Percentiles rank a stretch among this genome's conserved stretches.
phyloP scores from a whole-genome alignment of 768 basidiomycete genomes.

The Podaxis sp. region DNA sequence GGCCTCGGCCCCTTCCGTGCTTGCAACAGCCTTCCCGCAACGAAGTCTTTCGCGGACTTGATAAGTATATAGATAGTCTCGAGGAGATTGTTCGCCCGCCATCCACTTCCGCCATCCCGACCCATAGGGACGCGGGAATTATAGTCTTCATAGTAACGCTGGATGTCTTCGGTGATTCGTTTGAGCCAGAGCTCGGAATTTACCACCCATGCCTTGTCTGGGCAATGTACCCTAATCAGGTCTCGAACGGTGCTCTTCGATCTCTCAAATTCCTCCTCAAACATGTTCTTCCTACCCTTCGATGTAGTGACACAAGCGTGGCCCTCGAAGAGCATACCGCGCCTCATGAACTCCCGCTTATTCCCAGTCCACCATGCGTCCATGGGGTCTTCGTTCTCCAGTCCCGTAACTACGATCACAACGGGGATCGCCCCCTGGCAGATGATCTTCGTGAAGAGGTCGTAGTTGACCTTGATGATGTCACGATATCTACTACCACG shows the following conservation, averaged over 20 bases:
- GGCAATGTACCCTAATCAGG: no score
- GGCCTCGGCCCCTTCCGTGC: no score
- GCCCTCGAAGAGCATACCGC: constrained; percentile 12
- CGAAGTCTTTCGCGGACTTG: no score
- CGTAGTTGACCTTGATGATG: constrained; percentile 17
- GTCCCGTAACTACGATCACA: constrained; percentile 10
- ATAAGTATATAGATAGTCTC: no score
- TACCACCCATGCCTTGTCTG: no score
- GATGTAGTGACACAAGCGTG: constrained; percentile 25
- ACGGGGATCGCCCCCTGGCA: constrained; percentile 12
- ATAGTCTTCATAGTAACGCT: no score
- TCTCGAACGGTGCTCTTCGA: constrained; percentile 7
- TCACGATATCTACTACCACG: constrained; percentile 11
- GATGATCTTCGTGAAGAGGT: constrained; percentile 11
- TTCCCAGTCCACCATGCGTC: constrained; percentile 17
- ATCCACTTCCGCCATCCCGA: no score
- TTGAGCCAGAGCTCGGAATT: no score
- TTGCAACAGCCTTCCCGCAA: no score
- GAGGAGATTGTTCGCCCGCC: no score
- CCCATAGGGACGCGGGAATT: no score
- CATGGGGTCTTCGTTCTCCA: constrained; percentile 15
- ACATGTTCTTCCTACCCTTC: constrained; percentile 25
- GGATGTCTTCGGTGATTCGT: no score
- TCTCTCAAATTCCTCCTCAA: constrained; percentile 20
- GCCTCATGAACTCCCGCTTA: not conserved